Conservation (phyloP, 306 rosid genomes). For the Coriaria nepalensis region DNA sequence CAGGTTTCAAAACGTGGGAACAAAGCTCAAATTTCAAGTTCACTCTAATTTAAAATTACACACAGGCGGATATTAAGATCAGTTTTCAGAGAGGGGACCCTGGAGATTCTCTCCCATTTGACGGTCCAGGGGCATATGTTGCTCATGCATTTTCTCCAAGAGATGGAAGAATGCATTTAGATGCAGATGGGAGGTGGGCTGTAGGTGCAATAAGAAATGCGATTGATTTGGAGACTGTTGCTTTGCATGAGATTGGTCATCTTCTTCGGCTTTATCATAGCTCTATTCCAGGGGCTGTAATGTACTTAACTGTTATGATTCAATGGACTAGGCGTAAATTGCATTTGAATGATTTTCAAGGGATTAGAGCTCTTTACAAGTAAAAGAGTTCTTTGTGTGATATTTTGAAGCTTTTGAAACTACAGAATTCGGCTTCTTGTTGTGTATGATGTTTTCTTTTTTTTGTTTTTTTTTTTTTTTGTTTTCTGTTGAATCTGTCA, state of each 20-base stretch:
- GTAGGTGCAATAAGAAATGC: not conserved
- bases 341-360: constrained; percentile 22
- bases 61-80: constrained; percentile 7
- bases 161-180: constrained; percentile 23
- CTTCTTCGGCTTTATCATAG: constrained; percentile 26
- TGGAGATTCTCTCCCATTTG: constrained; percentile 18
- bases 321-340: constrained; percentile 5
- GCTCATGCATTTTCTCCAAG: constrained; percentile 21
- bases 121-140: constrained; percentile 4
- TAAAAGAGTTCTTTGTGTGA: too few relatives aligned
- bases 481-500: too few relatives aligned
- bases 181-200: constrained; percentile 19
- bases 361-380: constrained; percentile 18
- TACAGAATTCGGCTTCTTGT: too few relatives aligned
- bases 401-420: too few relatives aligned
- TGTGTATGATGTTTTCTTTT: too few relatives aligned
- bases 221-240: constrained; percentile 15
- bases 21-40: constrained; percentile 12
- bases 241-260: constrained; percentile 32
- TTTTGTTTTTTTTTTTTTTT: too few relatives aligned
- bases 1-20: constrained; percentile 21
- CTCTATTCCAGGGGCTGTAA: constrained; percentile 11
- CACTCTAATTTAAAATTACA: not conserved
- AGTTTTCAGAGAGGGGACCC: constrained; percentile 13
- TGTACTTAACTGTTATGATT: not conserved